These are phyloP conservation scores for Mycena haematopus DNA, from an alignment of 768 basidiomycete genomes.

Conservation along the genomic window DNA sequence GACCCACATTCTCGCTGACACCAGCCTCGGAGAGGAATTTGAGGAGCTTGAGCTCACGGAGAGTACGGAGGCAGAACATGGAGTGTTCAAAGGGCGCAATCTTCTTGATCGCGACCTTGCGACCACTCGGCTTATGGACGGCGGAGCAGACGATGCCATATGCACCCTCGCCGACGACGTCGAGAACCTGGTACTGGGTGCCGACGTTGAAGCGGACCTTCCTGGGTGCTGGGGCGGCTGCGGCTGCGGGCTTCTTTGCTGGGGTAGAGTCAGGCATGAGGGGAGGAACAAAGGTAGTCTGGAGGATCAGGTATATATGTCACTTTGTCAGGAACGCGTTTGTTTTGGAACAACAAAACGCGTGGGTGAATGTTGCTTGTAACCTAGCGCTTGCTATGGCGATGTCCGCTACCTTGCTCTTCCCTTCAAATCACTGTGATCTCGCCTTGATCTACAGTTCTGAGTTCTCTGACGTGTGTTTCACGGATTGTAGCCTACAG, in stretches of 20 bases:
- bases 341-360: conserved; percentile 26
- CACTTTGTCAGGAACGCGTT: conserved; percentile 24
- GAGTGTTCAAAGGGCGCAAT: conserved; percentile 95
- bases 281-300: conserved; percentile 4
- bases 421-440: conserved; percentile 9
- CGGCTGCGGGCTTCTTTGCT: conserved; percentile 45
- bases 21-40: conserved; percentile 88
- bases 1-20: conserved; percentile 55
- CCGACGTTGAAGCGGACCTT: conserved; percentile 92
- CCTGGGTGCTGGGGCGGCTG: conserved; percentile 64
- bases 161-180: conserved; percentile 90
- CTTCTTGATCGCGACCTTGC: conserved; percentile 96
- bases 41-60: conserved; percentile 84
- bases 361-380: conserved; percentile 15
- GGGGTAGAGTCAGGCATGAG: conserved; percentile 30
- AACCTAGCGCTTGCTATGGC: conserved; percentile 15
- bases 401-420: conserved; percentile 16
- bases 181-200: conserved; percentile 81
- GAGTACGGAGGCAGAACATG: conserved; percentile 92
- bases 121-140: conserved; percentile 81
- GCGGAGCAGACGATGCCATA: conserved; percentile 97
- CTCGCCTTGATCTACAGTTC: conserved; percentile 9
- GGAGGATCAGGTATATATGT: conserved; percentile 18
- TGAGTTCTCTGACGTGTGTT: background rate
- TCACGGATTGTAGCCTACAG: background rate